Percentiles rank a stretch among this genome's conserved stretches.
Conservation (phyloP, 805 yeast species). For the Lipomyces sp. region DNA sequence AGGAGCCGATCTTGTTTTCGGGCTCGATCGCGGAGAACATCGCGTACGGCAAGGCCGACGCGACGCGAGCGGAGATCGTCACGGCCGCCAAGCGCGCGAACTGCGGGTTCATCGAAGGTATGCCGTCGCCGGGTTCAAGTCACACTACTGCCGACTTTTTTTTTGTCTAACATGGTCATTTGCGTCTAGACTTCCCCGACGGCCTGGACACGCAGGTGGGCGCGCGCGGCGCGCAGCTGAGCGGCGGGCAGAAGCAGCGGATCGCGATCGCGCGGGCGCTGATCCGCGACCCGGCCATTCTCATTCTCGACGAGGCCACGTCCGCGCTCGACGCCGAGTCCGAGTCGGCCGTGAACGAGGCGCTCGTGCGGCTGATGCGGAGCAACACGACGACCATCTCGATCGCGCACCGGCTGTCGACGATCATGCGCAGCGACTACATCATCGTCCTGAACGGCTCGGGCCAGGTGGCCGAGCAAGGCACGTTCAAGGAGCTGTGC, state of each 20-base stretch:
- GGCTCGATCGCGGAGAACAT: conserved; percentile 84
- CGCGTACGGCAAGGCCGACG: conserved; percentile 62
- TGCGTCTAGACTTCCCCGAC: conserved; percentile 80
- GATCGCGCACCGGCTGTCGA: conserved; percentile 87
- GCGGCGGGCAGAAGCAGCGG: conserved; percentile 95
- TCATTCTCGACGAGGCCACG: conserved; percentile 90
- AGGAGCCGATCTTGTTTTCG: conserved; percentile 84
- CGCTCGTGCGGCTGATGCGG: conserved; percentile 54
- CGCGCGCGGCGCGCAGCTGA: conserved; percentile 79
- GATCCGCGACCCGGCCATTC: conserved; percentile 70
- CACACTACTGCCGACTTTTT: neutral
- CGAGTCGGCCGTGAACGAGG: conserved; percentile 78
- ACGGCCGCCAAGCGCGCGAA: conserved; percentile 68
- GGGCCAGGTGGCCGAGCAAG: conserved; percentile 74
- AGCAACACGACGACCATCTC: conserved; percentile 65
- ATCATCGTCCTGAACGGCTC: conserved; percentile 73
- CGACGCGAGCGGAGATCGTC: conserved; percentile 59
- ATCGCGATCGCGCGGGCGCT: conserved; percentile 88
- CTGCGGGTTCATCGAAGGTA: conserved; percentile 57
- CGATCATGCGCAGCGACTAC: conserved; percentile 77
- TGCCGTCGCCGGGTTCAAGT: too few species aligned
- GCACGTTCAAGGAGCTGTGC: conserved; percentile 53
- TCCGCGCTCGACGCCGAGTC: conserved; percentile 88
- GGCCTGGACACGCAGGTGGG: conserved; percentile 82
- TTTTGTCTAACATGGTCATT: too few species aligned